Conservation (phyloP, 768 basidiomycete genomes). For the Hortiboletus flavorubellus region DNA sequence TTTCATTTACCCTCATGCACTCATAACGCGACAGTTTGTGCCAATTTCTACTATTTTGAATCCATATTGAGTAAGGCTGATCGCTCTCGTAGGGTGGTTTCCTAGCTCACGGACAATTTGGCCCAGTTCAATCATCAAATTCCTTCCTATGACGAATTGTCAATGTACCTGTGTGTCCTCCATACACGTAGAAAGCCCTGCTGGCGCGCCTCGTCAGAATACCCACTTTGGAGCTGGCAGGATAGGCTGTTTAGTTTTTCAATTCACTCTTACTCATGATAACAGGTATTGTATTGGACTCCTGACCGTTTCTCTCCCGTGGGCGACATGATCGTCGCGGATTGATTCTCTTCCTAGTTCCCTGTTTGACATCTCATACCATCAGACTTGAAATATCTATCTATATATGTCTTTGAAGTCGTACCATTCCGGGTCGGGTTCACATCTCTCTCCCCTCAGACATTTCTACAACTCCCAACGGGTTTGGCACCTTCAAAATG, state of each 20-base stretch:
- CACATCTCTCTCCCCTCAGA: conserved; percentile 53
- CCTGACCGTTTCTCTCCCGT: conserved; percentile 66
- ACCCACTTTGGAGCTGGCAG: conserved; percentile 62
- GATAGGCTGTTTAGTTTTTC: conserved; percentile 36
- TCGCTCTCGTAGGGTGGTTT: background rate
- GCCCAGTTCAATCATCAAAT: conserved; percentile 30
- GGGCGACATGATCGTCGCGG: conserved; percentile 78
- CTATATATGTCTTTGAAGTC: conserved; percentile 44
- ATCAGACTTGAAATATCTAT: conserved; percentile 64
- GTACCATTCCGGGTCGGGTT: conserved; percentile 69
- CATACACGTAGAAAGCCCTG: background rate
- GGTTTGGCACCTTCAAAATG: conserved; percentile 74
- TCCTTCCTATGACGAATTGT: conserved; percentile 37
- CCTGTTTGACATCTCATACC: conserved; percentile 52
- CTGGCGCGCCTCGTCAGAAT: conserved; percentile 37
- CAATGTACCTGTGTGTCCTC: conserved; percentile 15
- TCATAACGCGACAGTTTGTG: conserved; percentile 34
- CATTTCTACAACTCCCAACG: conserved; percentile 62
- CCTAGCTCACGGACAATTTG: background rate
- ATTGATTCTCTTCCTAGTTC: conserved; percentile 59
- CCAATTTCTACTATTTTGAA: conserved; percentile 78
- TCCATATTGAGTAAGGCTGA: conserved; percentile 61
- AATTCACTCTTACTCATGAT: background rate
- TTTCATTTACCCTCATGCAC: background rate
- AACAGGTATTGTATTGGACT: conserved; percentile 65